A percentile compares a stretch with the other conserved stretches of the same genome.
phyloP scores from a whole-genome alignment of 2,329 filamentous ascomycete species.

The Fusarium acutatum region DNA sequence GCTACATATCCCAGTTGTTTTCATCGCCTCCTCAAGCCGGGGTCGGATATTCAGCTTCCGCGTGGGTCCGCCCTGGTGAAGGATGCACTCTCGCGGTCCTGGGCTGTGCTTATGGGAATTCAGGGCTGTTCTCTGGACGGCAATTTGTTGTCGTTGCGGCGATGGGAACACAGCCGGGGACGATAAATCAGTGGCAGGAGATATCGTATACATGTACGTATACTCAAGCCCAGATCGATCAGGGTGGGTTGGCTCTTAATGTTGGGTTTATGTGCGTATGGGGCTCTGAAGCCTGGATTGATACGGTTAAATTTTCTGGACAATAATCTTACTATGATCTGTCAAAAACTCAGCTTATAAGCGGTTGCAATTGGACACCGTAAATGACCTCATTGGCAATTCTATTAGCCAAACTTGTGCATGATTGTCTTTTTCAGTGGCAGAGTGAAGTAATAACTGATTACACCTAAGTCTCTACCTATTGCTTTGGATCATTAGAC shows the following conservation, averaged over 20 bases:
- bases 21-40: background rate
- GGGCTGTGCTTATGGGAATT: background rate
- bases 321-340: background rate
- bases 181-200: background rate
- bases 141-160: background rate
- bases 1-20: fast-evolving
- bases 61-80: background rate
- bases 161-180: background rate
- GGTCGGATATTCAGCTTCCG: background rate
- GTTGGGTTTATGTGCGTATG: background rate
- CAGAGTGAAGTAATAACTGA: background rate
- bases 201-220: background rate
- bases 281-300: background rate
- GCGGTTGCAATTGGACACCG: background rate
- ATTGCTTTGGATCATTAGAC: background rate
- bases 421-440: background rate
- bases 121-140: background rate
- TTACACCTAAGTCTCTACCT: background rate
- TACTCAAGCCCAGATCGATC: background rate
- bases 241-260: background rate
- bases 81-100: background rate
- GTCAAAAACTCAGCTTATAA: background rate
- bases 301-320: background rate
- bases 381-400: background rate
- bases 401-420: background rate